phyloP scores from a whole-genome alignment of 257 asterid genomes.

The Capsicum pubescens region DNA sequence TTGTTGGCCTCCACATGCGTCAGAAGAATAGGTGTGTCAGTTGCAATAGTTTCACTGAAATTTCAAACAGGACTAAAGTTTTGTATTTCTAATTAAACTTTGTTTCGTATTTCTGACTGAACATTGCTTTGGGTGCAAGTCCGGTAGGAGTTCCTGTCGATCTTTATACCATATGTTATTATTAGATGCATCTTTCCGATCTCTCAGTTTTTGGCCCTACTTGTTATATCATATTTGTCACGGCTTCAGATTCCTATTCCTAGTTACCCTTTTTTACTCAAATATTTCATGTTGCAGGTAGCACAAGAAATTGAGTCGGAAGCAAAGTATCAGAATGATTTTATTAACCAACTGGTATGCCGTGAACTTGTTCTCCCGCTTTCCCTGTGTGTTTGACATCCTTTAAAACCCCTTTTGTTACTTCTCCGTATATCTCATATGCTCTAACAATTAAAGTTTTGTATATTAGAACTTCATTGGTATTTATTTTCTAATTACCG shows the following conservation, averaged over 20 bases:
- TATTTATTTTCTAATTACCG: background rate
- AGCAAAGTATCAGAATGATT: slow-evolving; percentile 87
- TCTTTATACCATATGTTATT: background rate
- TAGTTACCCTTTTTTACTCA: slow-evolving; percentile 13
- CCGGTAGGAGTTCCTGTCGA: background rate
- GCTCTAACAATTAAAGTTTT: background rate
- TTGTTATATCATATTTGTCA: background rate
- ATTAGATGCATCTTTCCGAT: background rate
- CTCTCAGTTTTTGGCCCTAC: slow-evolving; percentile 22
- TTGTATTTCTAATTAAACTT: background rate
- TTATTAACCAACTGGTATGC: slow-evolving; percentile 88
- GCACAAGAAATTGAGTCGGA: slow-evolving; percentile 89
- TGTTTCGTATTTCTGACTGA: background rate
- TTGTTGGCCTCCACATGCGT: background rate
- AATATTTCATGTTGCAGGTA: slow-evolving; percentile 58
- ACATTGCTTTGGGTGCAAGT: background rate
- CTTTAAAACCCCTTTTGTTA: background rate
- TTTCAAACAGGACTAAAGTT: slow-evolving; percentile 3
- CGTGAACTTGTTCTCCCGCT: background rate
- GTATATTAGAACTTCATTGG: background rate
- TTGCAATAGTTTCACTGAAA: slow-evolving; percentile 8
- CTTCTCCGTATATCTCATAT: background rate
- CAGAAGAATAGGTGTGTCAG: background rate
- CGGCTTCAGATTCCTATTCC: slow-evolving; percentile 21
- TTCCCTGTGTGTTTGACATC: background rate